Evolutionary conservation across 352 stramenopile genomes (phyloP).

Genomic region (Albugo candida): DNA sequence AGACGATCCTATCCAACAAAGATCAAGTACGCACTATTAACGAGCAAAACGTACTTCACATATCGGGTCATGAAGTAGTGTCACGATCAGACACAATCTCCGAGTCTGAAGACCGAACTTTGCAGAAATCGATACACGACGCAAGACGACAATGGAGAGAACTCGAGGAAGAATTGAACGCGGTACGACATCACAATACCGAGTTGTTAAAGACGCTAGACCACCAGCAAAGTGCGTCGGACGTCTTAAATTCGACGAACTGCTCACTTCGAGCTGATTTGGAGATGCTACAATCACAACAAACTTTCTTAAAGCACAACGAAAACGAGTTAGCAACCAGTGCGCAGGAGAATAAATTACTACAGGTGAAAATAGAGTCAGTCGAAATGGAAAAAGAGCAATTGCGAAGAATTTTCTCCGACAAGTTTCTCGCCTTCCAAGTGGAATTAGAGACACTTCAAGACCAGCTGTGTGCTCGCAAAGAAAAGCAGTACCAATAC

Average conservation of each 20-base stretch:
- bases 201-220: conserved; percentile 89
- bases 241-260: conserved; percentile 36
- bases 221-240: conserved; percentile 82
- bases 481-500: conserved; percentile 96
- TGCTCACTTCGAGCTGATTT: conserved; percentile 43
- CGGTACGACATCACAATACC: conserved; percentile 87
- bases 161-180: conserved; percentile 85
- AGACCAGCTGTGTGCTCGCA: conserved; percentile 89
- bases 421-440: conserved; percentile 88
- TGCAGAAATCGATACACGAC: conserved; percentile 72
- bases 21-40: conserved; percentile 90
- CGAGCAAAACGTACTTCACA: no score
- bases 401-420: conserved; percentile 82
- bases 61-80: conserved; percentile 73
- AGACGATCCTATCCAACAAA: conserved; percentile 92
- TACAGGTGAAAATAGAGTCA: not conserved
- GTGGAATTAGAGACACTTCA: conserved; percentile 91
- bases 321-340: conserved; percentile 13
- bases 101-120: conserved; percentile 73
- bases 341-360: no score
- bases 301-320: conserved; percentile 81
- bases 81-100: conserved; percentile 63
- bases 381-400: conserved; percentile 53
- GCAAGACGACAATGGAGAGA: conserved; percentile 59
- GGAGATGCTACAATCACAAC: conserved; percentile 76